phyloP scores from a whole-genome alignment of 495 filamentous ascomycete species.

The Peziza echinospora region DNA sequence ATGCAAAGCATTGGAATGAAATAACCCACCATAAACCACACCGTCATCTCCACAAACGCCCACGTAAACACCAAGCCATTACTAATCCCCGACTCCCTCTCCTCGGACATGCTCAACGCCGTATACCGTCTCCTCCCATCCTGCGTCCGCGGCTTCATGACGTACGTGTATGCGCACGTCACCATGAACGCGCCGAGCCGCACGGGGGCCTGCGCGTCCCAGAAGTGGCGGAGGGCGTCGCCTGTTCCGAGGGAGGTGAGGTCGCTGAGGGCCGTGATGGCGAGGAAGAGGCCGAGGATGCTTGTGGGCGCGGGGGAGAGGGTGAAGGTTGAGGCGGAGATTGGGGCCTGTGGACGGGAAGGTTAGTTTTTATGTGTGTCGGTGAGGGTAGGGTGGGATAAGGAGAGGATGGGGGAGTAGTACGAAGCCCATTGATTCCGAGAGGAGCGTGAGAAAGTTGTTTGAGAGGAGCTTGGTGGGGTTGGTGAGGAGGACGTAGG shows the following conservation, averaged over 20 bases:
- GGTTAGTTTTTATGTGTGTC: no score
- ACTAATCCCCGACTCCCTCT: slow-evolving; percentile 5
- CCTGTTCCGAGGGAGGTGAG: slow-evolving; percentile 1
- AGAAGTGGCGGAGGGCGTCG: slow-evolving; percentile 13
- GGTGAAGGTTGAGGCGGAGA: slow-evolving; percentile 7
- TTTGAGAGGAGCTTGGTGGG: neutral
- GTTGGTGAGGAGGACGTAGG: neutral
- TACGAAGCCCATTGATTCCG: slow-evolving; percentile 16
- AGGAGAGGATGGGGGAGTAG: slow-evolving; percentile 4
- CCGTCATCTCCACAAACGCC: slow-evolving; percentile 13
- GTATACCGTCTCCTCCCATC: slow-evolving; percentile 1
- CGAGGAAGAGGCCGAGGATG: slow-evolving; percentile 12
- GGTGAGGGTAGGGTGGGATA: no score
- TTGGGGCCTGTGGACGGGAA: slow-evolving; percentile 6
- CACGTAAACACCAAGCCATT: slow-evolving; percentile 17
- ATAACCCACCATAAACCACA: slow-evolving; percentile 16
- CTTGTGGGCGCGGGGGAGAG: slow-evolving; percentile 14
- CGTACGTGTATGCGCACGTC: slow-evolving; percentile 10
- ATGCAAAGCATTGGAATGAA: neutral
- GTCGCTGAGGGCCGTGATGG: slow-evolving; percentile 9
- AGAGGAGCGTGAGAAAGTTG: slow-evolving; percentile 9
- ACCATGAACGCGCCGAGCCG: slow-evolving; percentile 20
- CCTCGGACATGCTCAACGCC: neutral
- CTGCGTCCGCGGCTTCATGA: slow-evolving; percentile 11
- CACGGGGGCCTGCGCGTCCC: slow-evolving; percentile 15